phyloP scores from a whole-genome alignment of 164 flowering plant genomes.

The Dillenia suffruticosa region DNA sequence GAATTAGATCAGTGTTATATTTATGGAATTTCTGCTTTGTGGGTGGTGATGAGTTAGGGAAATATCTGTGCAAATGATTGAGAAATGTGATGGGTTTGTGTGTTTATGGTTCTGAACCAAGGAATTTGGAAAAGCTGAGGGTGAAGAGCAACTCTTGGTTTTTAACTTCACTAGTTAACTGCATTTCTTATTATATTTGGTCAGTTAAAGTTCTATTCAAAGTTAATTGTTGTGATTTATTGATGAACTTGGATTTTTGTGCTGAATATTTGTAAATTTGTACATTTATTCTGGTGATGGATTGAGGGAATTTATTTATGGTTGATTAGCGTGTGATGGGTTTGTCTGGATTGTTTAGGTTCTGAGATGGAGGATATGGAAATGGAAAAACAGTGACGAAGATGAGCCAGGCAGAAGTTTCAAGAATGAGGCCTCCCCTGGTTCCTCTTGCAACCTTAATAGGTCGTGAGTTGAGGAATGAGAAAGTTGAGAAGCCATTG shows the following conservation, averaged over 20 bases:
- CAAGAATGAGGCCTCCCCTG: constrained; percentile 44
- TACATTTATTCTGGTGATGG: background rate
- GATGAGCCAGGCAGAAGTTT: constrained; percentile 51
- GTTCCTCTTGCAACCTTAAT: constrained; percentile 87
- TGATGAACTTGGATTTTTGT: background rate
- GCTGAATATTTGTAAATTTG: background rate
- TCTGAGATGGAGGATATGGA: constrained; percentile 13
- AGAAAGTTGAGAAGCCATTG: constrained; percentile 72
- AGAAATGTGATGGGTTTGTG: too few relatives aligned
- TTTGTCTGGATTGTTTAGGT: constrained; percentile 22
- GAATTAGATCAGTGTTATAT: too few relatives aligned
- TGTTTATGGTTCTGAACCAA: too few relatives aligned
- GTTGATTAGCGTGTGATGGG: constrained; percentile 3
- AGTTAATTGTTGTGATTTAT: constrained; percentile 5
- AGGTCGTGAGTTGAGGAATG: constrained; percentile 81
- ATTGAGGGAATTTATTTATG: constrained; percentile 3
- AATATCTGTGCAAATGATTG: too few relatives aligned
- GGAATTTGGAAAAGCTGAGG: too few relatives aligned
- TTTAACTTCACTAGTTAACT: too few relatives aligned
- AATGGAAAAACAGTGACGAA: constrained; percentile 30
- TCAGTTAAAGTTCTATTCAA: background rate
- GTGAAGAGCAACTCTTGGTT: too few relatives aligned
- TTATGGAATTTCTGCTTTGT: too few relatives aligned
- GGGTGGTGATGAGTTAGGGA: too few relatives aligned
- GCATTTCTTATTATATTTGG: background rate